Conservation (phyloP, 495 filamentous ascomycete genomes). For the Talaromyces wortmannii region DNA sequence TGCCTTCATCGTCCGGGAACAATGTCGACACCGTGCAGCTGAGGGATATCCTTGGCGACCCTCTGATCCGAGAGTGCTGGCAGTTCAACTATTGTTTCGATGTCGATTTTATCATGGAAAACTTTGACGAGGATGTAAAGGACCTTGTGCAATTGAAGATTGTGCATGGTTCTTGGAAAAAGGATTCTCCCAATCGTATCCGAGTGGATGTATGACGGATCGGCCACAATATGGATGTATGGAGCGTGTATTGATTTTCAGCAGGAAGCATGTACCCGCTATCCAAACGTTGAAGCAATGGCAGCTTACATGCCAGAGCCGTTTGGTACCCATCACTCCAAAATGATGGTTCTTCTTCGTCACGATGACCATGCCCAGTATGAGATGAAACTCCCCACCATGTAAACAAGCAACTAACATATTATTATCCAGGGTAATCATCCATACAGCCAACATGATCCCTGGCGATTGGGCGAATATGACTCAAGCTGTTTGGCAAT, state of each 20-base stretch:
- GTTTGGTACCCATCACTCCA: conserved; percentile 84
- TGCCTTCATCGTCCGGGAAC: conserved; percentile 37
- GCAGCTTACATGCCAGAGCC: conserved; percentile 77
- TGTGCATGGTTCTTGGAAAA: conserved; percentile 85
- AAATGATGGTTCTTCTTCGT: conserved; percentile 78
- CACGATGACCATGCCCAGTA: conserved; percentile 70
- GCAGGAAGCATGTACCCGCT: conserved; percentile 53
- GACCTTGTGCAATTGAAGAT: conserved; percentile 62
- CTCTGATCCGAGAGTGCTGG: conserved; percentile 81
- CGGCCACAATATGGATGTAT: background rate
- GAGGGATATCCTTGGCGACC: conserved; percentile 70
- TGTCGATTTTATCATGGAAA: conserved; percentile 63
- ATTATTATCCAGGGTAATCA: conserved; percentile 47
- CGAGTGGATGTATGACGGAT: conserved; percentile 48
- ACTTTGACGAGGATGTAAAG: conserved; percentile 66
- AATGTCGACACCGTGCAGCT: conserved; percentile 67
- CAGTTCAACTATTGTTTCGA: conserved; percentile 86
- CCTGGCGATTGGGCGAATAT: conserved; percentile 78
- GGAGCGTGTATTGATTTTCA: conserved; percentile 8
- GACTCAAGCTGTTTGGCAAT: conserved; percentile 79
- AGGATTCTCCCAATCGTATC: conserved; percentile 54
- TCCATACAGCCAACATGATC: conserved; percentile 91
- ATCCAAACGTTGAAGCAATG: conserved; percentile 62
- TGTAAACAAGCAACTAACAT: too few species aligned
- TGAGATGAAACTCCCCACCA: conserved; percentile 3